Percentiles rank a stretch among this genome's conserved stretches.
Evolutionary conservation across 1,284 basidiomycete species (phyloP).

Genomic region (Spongispora temasekensis): DNA sequence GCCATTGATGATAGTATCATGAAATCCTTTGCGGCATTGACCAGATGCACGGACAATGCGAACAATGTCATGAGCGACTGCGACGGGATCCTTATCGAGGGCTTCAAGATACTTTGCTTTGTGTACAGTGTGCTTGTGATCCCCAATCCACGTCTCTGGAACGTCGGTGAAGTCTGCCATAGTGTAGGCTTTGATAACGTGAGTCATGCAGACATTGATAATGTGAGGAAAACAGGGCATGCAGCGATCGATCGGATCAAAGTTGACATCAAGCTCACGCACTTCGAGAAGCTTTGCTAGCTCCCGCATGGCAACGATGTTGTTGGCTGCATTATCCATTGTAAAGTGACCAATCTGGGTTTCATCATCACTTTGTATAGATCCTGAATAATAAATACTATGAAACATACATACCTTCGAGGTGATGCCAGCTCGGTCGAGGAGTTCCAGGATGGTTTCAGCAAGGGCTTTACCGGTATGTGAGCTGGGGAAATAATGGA

Average conservation of each 20-base stretch:
- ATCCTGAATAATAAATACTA: background rate
- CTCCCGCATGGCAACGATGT: background rate
- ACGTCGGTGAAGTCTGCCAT: background rate
- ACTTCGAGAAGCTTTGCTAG: background rate
- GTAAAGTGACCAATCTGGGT: background rate
- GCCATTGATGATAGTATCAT: background rate
- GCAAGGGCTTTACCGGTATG: background rate
- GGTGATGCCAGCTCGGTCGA: background rate
- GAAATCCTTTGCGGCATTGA: background rate
- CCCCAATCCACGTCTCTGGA: background rate
- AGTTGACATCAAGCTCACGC: background rate
- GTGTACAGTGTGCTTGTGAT: background rate
- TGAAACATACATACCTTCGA: background rate
- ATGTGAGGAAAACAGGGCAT: conserved; percentile 6
- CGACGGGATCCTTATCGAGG: background rate
- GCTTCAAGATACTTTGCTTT: background rate
- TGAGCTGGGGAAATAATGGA: background rate
- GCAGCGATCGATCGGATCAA: background rate
- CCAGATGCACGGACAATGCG: background rate
- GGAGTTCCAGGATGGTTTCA: background rate
- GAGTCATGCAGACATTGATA: background rate
- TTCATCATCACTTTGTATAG: background rate
- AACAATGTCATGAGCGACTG: background rate
- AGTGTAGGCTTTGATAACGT: background rate
- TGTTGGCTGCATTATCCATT: conserved; percentile 6